Evolutionary conservation across 768 basidiomycete genomes (phyloP).

Genomic region (Stropharia rugosoannulata): DNA sequence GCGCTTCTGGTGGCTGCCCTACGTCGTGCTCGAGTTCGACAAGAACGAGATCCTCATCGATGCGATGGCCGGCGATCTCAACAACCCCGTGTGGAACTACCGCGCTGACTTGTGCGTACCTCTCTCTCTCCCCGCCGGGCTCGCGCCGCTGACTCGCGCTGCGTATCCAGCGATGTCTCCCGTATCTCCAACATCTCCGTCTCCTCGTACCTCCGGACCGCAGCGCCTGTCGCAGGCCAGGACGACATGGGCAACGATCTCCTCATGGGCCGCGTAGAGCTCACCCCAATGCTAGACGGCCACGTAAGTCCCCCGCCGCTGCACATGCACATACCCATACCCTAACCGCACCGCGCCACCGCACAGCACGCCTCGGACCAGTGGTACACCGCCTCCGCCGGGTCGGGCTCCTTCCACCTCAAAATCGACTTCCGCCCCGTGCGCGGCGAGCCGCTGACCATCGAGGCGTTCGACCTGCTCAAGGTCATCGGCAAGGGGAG

Average conservation of each 20-base stretch:
- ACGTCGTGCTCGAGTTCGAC: slow-evolving; percentile 96
- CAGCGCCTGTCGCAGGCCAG: slow-evolving; percentile 65
- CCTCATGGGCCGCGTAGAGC: slow-evolving; percentile 89
- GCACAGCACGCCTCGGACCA: slow-evolving; percentile 81
- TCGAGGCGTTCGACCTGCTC: slow-evolving; percentile 94
- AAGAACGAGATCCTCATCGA: slow-evolving; percentile 97
- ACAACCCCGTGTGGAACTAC: slow-evolving; percentile 93
- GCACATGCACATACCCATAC: slow-evolving; percentile 10
- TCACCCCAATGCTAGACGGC: slow-evolving; percentile 79
- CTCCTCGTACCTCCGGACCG: slow-evolving; percentile 87
- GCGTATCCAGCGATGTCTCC: slow-evolving; percentile 78
- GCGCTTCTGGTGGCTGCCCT: slow-evolving; percentile 96
- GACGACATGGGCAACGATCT: slow-evolving; percentile 98
- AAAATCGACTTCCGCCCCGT: slow-evolving; percentile 93
- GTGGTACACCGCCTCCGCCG: slow-evolving; percentile 83
- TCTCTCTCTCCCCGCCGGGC: neutral
- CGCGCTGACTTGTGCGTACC: slow-evolving; percentile 86
- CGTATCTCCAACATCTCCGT: slow-evolving; percentile 91
- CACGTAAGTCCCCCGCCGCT: slow-evolving; percentile 46
- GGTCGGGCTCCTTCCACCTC: slow-evolving; percentile 90
- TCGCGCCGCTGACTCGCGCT: slow-evolving; percentile 4
- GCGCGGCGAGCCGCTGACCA: slow-evolving; percentile 83
- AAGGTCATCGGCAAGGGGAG: slow-evolving; percentile 98
- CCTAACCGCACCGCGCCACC: neutral
- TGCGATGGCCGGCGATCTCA: slow-evolving; percentile 91